phyloP scores from a whole-genome alignment of 306 rosid genomes.

The Vigna radiata region DNA sequence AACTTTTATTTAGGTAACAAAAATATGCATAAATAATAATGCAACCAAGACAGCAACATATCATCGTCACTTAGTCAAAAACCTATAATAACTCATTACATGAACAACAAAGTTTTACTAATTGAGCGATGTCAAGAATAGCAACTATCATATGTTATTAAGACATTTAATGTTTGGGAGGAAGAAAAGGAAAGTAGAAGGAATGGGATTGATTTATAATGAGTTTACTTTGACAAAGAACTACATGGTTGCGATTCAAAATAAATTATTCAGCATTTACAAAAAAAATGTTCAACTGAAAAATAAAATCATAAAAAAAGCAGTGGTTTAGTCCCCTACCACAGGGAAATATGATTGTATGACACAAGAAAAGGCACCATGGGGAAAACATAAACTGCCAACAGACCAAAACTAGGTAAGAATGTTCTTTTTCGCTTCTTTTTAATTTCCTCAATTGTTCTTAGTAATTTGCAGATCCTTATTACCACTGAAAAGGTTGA shows the following conservation, averaged over 20 bases:
- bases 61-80: neutral
- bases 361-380: neutral
- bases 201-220: neutral
- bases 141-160: slow-evolving; percentile 1
- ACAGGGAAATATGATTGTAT: neutral
- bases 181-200: neutral
- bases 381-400: neutral
- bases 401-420: neutral
- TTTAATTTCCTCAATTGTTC: neutral
- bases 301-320: neutral
- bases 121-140: neutral
- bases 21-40: neutral
- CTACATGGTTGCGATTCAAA: neutral
- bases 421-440: neutral
- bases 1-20: neutral
- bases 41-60: slow-evolving; percentile 11
- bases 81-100: neutral
- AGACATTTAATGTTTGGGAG: neutral
- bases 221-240: slow-evolving; percentile 22
- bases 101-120: neutral
- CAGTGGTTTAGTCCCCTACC: neutral
- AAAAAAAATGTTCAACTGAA: neutral
- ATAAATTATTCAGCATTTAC: neutral
- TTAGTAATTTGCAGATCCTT: neutral
- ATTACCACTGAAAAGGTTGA: neutral